Conservation (phyloP, 169 alveolate species). For the Plasmodium reichenowi region DNA sequence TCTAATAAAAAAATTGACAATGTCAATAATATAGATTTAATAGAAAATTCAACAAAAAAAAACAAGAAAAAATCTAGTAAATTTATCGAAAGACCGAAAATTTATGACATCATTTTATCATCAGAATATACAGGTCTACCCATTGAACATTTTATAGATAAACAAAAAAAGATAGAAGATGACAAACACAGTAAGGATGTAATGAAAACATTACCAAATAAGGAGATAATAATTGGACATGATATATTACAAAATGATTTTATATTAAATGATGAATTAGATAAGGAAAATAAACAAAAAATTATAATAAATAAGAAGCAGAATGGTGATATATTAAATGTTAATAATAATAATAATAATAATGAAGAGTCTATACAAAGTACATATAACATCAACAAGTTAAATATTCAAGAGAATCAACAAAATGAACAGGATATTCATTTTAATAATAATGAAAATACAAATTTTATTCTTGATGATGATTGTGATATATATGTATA, state of each 20-base stretch:
- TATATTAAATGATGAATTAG: background rate
- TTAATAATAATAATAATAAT: background rate
- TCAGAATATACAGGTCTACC: constrained; percentile 71
- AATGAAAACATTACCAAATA: background rate
- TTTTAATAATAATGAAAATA: background rate
- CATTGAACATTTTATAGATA: constrained; percentile 63
- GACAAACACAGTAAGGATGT: constrained; percentile 7
- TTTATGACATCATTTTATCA: constrained; percentile 71
- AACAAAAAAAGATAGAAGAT: constrained; percentile 12
- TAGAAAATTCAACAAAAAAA: background rate
- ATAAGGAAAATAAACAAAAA: background rate
- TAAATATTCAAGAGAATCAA: background rate
- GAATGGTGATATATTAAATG: background rate
- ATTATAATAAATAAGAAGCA: background rate
- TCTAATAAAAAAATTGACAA: background rate
- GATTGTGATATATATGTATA: constrained; percentile 66
- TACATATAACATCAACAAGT: constrained; percentile 1
- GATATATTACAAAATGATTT: too few species aligned
- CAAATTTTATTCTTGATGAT: constrained; percentile 51
- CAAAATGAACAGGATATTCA: background rate
- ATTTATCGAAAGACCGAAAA: constrained; percentile 60
- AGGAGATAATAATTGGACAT: background rate
- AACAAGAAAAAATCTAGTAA: constrained; percentile 23
- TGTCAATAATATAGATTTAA: constrained; percentile 16
- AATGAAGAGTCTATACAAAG: background rate